Percentiles rank a stretch among this genome's conserved stretches.
Conservation (phyloP, 306 rosid genomes). For the Prunus padus region DNA sequence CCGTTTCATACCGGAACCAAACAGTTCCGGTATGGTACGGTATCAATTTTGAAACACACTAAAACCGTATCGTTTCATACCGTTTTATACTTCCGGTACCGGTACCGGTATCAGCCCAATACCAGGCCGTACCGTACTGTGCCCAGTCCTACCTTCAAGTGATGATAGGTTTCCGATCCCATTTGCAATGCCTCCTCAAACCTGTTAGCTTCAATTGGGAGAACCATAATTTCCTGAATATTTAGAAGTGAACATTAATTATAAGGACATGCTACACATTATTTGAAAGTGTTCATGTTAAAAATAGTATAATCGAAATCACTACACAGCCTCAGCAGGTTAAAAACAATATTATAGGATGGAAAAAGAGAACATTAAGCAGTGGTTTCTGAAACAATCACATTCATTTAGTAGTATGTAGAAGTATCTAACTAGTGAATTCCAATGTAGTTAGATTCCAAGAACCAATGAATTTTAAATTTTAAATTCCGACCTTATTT, state of each 20-base stretch:
- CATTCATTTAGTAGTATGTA: background rate
- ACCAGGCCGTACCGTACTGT: too few relatives aligned
- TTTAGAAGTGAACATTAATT: conserved; percentile 21
- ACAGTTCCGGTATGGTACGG: too few relatives aligned
- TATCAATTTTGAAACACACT: too few relatives aligned
- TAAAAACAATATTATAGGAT: background rate
- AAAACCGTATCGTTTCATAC: too few relatives aligned
- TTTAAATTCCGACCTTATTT: background rate
- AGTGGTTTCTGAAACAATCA: background rate
- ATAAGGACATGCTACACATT: background rate
- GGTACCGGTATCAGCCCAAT: too few relatives aligned
- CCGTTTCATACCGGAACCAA: too few relatives aligned
- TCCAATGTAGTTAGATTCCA: background rate
- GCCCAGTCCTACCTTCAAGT: conserved; percentile 97
- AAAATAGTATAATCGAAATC: background rate
- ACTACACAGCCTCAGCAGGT: conserved; percentile 1
- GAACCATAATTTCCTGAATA: conserved; percentile 84
- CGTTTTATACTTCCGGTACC: too few relatives aligned
- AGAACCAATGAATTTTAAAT: background rate
- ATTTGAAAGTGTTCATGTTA: background rate
- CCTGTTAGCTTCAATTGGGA: conserved; percentile 81
- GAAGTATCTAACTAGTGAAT: background rate
- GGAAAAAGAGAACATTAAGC: background rate
- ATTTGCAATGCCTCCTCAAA: conserved; percentile 93
- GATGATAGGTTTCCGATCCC: conserved; percentile 95